Evolutionary conservation across 352 stramenopile genomes (phyloP).

Genomic region (Peronospora farinosa): DNA sequence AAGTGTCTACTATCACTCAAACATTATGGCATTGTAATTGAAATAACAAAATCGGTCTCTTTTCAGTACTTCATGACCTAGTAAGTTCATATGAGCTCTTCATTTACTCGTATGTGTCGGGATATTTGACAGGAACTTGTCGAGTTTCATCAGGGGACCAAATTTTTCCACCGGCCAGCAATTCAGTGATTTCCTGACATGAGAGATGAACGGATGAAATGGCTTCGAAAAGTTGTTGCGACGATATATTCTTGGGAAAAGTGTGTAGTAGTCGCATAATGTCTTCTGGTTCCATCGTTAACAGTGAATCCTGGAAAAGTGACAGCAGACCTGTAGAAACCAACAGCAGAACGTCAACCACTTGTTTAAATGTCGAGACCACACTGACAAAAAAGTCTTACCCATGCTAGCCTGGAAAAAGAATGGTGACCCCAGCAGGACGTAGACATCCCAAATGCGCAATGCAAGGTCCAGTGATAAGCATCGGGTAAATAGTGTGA

Average conservation of each 20-base stretch:
- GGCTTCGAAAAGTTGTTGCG: conserved; percentile 55
- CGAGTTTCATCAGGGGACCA: conserved; percentile 72
- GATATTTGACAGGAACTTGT: conserved; percentile 59
- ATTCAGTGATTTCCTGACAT: conserved; percentile 55
- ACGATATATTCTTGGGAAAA: conserved; percentile 50
- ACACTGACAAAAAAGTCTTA: conserved; percentile 15
- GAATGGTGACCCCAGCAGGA: conserved; percentile 70
- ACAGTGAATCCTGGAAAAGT: conserved; percentile 62
- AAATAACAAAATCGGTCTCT: conserved; percentile 12
- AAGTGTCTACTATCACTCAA: not conserved
- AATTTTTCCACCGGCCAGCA: conserved; percentile 59
- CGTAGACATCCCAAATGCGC: conserved; percentile 81
- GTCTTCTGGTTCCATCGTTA: conserved; percentile 66
- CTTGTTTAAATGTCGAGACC: not conserved
- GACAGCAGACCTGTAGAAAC: conserved; percentile 46
- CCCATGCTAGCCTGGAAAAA: conserved; percentile 86
- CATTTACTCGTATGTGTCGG: conserved; percentile 62
- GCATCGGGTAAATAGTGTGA: conserved; percentile 76
- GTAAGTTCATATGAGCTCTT: conserved; percentile 14
- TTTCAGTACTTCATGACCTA: conserved; percentile 1
- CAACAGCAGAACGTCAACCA: conserved; percentile 5
- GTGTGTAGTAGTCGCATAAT: conserved; percentile 80
- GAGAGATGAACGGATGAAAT: conserved; percentile 67
- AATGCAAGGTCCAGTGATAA: conserved; percentile 67
- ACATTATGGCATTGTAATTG: not conserved